Evolutionary conservation across 2,329 filamentous ascomycete genomes (phyloP).

Genomic region (Paecilomyces formosus): DNA sequence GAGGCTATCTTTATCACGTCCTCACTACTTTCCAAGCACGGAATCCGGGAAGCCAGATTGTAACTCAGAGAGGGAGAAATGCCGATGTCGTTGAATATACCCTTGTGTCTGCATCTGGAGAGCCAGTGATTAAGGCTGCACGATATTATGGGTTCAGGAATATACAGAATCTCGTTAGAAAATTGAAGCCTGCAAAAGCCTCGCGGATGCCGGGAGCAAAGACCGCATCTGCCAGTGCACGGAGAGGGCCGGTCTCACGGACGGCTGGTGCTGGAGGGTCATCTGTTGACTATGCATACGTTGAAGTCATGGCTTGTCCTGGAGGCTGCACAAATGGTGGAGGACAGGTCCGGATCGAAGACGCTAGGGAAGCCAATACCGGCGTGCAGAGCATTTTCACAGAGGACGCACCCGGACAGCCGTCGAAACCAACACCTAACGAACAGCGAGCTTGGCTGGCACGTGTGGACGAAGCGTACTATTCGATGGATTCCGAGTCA

Average conservation of each 20-base stretch:
- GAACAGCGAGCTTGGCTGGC: constrained; percentile 83
- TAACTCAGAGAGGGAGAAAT: constrained; percentile 71
- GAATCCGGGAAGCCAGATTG: constrained; percentile 64
- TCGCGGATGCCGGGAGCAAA: constrained; percentile 75
- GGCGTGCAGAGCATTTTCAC: constrained; percentile 10
- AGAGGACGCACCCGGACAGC: constrained; percentile 13
- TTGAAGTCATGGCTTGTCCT: constrained; percentile 98
- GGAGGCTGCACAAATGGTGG: constrained; percentile 98
- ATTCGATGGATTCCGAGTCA: constrained; percentile 59
- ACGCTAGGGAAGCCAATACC: constrained; percentile 43
- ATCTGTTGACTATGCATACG: constrained; percentile 70
- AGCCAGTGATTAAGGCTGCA: constrained; percentile 67
- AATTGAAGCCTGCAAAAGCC: constrained; percentile 69
- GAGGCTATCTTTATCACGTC: constrained; percentile 81
- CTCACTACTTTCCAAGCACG: constrained; percentile 65
- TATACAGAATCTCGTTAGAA: constrained; percentile 94
- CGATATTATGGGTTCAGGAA: constrained; percentile 97
- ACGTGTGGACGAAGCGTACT: constrained; percentile 83
- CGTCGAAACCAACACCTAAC: constrained; percentile 58
- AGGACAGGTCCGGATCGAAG: constrained; percentile 86
- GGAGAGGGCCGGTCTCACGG: constrained; percentile 23
- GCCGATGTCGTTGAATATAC: constrained; percentile 83
- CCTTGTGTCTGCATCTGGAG: constrained; percentile 50
- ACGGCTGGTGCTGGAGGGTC: constrained; percentile 21
- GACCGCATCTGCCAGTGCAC: constrained; percentile 27